Evolutionary conservation across 106 monocot genomes (phyloP).

Genomic region (Phalaenopsis equestris): DNA sequence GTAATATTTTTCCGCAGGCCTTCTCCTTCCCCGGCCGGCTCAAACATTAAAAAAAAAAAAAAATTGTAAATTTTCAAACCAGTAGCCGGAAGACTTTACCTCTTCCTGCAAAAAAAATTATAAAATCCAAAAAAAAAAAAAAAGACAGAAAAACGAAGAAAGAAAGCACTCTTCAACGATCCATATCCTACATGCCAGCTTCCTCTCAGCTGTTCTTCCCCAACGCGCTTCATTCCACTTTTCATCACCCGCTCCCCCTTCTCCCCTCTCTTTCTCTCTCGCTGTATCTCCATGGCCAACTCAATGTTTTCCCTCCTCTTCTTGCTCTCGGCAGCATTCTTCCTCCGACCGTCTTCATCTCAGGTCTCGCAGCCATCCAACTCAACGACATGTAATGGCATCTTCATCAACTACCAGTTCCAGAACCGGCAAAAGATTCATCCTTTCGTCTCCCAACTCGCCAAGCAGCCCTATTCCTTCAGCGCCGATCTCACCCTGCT

Average conservation of each 20-base stretch:
- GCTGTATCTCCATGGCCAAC: background rate
- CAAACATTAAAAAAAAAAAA: too few species aligned
- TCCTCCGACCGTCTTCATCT: background rate
- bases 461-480: slow-evolving; percentile 16
- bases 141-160: background rate
- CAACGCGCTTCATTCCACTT: background rate
- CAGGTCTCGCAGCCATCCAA: background rate
- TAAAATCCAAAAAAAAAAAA: too few species aligned
- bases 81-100: background rate
- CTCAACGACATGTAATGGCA: slow-evolving; percentile 15
- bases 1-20: too few species aligned
- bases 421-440: slow-evolving; percentile 12
- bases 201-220: slow-evolving; percentile 3
- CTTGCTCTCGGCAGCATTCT: background rate
- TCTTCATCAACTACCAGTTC: slow-evolving; percentile 17
- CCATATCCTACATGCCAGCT: background rate
- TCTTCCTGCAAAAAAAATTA: too few species aligned
- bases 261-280: background rate
- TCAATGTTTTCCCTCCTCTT: background rate
- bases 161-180: background rate
- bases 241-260: background rate
- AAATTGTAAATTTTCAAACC: background rate
- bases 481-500: slow-evolving; percentile 16
- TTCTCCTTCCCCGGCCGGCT: too few species aligned
- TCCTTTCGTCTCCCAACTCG: slow-evolving; percentile 6